A percentile compares a stretch with the other conserved stretches of the same genome.
phyloP scores from a whole-genome alignment of 73 alveolate genomes.

The Loxodes magnus region DNA sequence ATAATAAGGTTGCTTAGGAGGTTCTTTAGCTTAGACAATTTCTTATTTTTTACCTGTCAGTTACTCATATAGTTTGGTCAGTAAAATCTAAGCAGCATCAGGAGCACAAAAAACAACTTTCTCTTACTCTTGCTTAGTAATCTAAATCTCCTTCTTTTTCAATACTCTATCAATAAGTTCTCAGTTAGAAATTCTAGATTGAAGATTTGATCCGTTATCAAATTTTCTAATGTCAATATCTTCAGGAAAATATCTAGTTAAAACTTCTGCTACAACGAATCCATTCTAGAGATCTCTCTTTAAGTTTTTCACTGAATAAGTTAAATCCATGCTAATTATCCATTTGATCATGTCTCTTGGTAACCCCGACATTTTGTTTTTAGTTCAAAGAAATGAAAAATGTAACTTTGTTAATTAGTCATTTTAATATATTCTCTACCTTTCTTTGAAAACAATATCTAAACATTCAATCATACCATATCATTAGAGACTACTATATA shows the following conservation, averaged over 20 bases:
- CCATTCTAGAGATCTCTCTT: slow-evolving; percentile 64
- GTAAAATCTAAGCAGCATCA: slow-evolving; percentile 26
- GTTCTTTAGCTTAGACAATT: slow-evolving; percentile 5
- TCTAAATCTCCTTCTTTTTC: slow-evolving; percentile 26
- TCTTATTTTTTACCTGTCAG: slow-evolving; percentile 7
- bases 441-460: too few relatives aligned
- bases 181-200: slow-evolving; percentile 39
- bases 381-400: too few relatives aligned
- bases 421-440: too few relatives aligned
- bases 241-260: slow-evolving; percentile 46
- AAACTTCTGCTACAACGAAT: slow-evolving; percentile 71
- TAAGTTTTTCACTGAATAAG: slow-evolving; percentile 41
- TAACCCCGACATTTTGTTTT: slow-evolving; percentile 35
- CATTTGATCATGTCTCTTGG: slow-evolving; percentile 49
- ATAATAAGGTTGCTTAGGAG: slow-evolving; percentile 6
- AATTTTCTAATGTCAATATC: slow-evolving; percentile 36
- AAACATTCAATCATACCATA: too few relatives aligned
- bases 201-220: slow-evolving; percentile 41
- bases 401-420: too few relatives aligned
- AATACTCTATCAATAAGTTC: slow-evolving; percentile 40
- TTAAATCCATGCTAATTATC: slow-evolving; percentile 38
- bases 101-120: slow-evolving; percentile 54
- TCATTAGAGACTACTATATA: too few relatives aligned
- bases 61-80: slow-evolving; percentile 18
- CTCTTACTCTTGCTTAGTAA: slow-evolving; percentile 33